Evolutionary conservation across 352 stramenopile genomes (phyloP).

Genomic region (Globisporangium uncinulatum): DNA sequence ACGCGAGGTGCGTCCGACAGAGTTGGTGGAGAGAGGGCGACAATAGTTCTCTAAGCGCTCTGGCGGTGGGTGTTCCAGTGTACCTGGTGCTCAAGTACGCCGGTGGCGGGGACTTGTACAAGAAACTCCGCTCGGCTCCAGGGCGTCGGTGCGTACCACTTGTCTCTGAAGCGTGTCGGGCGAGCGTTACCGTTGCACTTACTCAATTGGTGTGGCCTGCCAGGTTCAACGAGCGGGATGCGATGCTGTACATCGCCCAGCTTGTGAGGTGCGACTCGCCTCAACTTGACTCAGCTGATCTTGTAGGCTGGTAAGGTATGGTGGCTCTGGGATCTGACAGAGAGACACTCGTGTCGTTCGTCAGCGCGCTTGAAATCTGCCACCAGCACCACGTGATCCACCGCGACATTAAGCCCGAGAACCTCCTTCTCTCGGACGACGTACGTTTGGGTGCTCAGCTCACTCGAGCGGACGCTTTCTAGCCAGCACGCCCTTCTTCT

Average conservation of each 20-base stretch:
- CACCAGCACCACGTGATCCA: constrained; percentile 88
- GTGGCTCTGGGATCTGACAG: not conserved
- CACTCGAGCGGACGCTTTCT: not conserved
- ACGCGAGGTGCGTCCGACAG: constrained; percentile 30
- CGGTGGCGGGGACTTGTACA: constrained; percentile 79
- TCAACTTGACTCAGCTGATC: not conserved
- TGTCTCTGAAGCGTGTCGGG: no score
- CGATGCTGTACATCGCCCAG: constrained; percentile 63
- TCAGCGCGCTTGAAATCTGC: constrained; percentile 54
- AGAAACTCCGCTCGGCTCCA: constrained; percentile 54
- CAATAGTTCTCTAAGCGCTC: not conserved
- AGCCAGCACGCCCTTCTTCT: not conserved
- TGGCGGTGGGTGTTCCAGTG: constrained; percentile 17
- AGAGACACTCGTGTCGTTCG: not conserved
- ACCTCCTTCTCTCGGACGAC: constrained; percentile 83
- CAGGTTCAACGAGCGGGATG: constrained; percentile 59
- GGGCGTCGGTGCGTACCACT: constrained; percentile 26
- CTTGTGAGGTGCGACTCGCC: constrained; percentile 41
- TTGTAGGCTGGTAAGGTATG: not conserved
- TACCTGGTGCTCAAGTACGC: constrained; percentile 89
- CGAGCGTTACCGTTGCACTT: no score
- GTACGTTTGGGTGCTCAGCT: constrained; percentile 12
- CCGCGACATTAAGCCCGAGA: constrained; percentile 96
- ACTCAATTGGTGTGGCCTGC: not conserved
- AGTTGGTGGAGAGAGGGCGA: no score